Conservation (phyloP, 2,329 filamentous ascomycete species). For the Colletotrichum ledebouriae region DNA sequence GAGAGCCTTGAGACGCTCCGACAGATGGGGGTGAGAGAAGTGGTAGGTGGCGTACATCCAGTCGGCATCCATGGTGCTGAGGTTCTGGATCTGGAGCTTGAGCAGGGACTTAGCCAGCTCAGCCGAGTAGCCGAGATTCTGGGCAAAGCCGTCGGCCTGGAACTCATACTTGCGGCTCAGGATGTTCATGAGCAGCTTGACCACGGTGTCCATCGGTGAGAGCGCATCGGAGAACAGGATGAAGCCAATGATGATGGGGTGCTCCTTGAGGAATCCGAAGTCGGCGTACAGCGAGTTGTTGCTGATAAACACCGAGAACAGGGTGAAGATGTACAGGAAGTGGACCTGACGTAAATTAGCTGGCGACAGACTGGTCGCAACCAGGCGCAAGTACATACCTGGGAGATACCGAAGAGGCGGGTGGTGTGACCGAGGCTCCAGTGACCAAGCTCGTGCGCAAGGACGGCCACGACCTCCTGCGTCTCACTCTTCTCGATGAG, state of each 20-base stretch:
- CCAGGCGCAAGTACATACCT: slow-evolving; percentile 64
- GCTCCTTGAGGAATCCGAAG: slow-evolving; percentile 87
- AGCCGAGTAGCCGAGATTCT: slow-evolving; percentile 83
- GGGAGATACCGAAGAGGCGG: slow-evolving; percentile 86
- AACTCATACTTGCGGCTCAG: slow-evolving; percentile 96
- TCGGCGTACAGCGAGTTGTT: slow-evolving; percentile 91
- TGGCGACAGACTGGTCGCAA: background rate
- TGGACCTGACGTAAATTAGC: slow-evolving; percentile 72
- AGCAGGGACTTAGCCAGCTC: slow-evolving; percentile 91
- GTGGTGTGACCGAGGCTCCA: slow-evolving; percentile 98
- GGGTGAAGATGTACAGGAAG: slow-evolving; percentile 94
- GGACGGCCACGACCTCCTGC: slow-evolving; percentile 92
- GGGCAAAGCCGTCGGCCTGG: slow-evolving; percentile 92
- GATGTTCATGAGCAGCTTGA: slow-evolving; percentile 97
- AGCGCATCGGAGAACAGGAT: slow-evolving; percentile 98
- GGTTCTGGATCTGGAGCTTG: slow-evolving; percentile 97
- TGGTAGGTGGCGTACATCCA: slow-evolving; percentile 99
- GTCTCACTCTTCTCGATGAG: slow-evolving; percentile 94
- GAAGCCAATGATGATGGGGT: slow-evolving; percentile 96
- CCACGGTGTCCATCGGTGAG: slow-evolving; percentile 91
- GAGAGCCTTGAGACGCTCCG: slow-evolving; percentile 91
- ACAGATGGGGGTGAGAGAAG: slow-evolving; percentile 96
- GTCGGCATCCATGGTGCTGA: slow-evolving; percentile 98
- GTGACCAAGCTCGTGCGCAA: slow-evolving; percentile 96
- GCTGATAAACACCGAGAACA: slow-evolving; percentile 98